Evolutionary conservation across 768 basidiomycete species (phyloP).

Genomic region (Pleurotus djamor): DNA sequence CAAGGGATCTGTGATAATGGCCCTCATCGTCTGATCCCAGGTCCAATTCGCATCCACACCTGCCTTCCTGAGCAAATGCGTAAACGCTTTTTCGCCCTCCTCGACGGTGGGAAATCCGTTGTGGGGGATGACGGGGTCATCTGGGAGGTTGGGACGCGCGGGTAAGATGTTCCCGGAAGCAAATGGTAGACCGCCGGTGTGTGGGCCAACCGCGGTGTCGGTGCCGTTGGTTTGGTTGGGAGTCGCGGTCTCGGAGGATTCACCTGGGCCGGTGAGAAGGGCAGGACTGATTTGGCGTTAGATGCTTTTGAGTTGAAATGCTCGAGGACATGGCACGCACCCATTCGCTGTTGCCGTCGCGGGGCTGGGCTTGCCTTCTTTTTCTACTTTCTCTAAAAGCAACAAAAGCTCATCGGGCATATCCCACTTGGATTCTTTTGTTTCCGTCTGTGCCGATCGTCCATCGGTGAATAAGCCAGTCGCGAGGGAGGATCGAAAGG

Average conservation of each 20-base stretch:
- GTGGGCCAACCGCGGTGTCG: conserved; percentile 45
- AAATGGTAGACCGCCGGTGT: conserved; percentile 60
- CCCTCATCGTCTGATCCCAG: conserved; percentile 98
- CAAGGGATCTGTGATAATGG: conserved; percentile 96
- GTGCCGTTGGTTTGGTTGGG: conserved; percentile 47
- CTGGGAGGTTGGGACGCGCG: conserved; percentile 75
- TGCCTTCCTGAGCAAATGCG: conserved; percentile 83
- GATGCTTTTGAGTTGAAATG: too few species aligned
- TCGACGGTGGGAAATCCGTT: conserved; percentile 85
- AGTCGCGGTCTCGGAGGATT: conserved; percentile 48
- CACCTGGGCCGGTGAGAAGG: conserved; percentile 22
- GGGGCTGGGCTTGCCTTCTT: conserved; percentile 47
- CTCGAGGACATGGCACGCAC: conserved; percentile 10
- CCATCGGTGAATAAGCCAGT: neutral
- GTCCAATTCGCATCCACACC: conserved; percentile 92
- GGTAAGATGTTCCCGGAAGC: conserved; percentile 61
- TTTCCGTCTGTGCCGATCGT: conserved; percentile 53
- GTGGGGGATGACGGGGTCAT: conserved; percentile 86
- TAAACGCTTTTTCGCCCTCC: conserved; percentile 94
- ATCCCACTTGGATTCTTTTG: conserved; percentile 97
- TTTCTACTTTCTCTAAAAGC: conserved; percentile 84
- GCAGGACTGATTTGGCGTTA: conserved; percentile 16
- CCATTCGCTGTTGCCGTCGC: conserved; percentile 7
- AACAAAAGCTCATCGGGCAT: conserved; percentile 91
- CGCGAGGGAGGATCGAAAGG: neutral